Percentiles rank a stretch among this genome's conserved stretches.
phyloP scores from a whole-genome alignment of 129 eudicot species.

The Flaveria ramosissima region DNA sequence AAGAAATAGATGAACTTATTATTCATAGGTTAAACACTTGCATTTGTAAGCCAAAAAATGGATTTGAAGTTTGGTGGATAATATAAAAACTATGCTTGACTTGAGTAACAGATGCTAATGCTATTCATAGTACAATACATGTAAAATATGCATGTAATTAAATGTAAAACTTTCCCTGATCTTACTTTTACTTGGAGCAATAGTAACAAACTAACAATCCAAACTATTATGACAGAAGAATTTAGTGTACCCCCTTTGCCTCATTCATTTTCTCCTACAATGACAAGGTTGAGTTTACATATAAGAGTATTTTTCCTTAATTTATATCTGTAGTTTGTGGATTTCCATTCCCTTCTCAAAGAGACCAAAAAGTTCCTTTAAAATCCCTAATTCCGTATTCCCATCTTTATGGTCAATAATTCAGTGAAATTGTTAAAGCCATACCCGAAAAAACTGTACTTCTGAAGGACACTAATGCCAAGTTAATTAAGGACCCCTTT shows the following conservation, averaged over 20 bases:
- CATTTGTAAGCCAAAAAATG: not conserved
- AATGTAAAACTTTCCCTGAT: not conserved
- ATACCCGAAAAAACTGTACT: not conserved
- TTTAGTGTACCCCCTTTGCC: not conserved
- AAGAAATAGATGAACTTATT: not conserved
- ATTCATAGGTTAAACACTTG: constrained; percentile 1
- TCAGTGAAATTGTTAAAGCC: not conserved
- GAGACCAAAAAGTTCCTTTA: not conserved
- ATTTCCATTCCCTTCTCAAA: not conserved
- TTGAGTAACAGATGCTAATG: not conserved
- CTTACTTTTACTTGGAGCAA: constrained; percentile 1
- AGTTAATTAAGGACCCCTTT: not conserved
- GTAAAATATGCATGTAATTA: not conserved
- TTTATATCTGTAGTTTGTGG: not conserved
- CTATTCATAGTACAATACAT: not conserved
- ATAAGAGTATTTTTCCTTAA: not conserved
- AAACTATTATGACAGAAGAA: not conserved
- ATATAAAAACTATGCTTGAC: not conserved
- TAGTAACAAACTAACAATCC: not conserved
- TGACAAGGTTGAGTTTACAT: not conserved
- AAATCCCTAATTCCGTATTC: not conserved
- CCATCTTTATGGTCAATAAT: not conserved
- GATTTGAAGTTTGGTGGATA: not conserved
- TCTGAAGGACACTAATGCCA: constrained; percentile 6
- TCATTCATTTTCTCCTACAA: not conserved